A percentile compares a stretch with the other conserved stretches of the same genome.
Evolutionary conservation across 306 rosid species (phyloP).

Genomic region (Senna tora): DNA sequence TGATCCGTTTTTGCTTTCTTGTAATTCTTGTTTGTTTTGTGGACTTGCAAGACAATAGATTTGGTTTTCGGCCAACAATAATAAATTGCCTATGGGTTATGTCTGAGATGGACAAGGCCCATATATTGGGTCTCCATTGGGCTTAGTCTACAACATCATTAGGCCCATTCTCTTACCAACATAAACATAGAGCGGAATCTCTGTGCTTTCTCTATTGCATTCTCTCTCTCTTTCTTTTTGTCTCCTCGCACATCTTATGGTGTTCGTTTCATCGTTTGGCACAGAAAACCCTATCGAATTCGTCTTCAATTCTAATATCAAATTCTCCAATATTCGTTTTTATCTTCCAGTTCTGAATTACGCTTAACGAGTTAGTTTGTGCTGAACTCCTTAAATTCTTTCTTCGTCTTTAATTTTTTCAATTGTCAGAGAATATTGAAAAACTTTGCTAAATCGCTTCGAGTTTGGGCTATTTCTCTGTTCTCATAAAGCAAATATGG

Average conservation of each 20-base stretch:
- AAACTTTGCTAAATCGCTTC: neutral
- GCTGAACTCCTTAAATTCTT: neutral
- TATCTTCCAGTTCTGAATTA: neutral
- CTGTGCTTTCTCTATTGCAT: neutral
- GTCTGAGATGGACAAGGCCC: no score
- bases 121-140: neutral
- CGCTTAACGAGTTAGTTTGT: neutral
- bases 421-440: neutral
- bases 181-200: neutral
- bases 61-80: no score
- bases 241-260: neutral
- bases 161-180: neutral
- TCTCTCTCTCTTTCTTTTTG: no score
- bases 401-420: neutral
- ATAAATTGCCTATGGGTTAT: no score
- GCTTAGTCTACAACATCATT: neutral
- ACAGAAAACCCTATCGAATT: slow-evolving; percentile 3
- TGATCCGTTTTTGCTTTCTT: no score
- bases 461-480: neutral
- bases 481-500: slow-evolving; percentile 32
- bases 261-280: neutral
- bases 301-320: neutral
- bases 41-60: no score
- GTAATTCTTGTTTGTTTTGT: no score
- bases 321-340: neutral